Percentiles rank a stretch among this genome's conserved stretches.
Conservation (phyloP, 805 yeast species). For the Yamadazyma paraphyllophila region DNA sequence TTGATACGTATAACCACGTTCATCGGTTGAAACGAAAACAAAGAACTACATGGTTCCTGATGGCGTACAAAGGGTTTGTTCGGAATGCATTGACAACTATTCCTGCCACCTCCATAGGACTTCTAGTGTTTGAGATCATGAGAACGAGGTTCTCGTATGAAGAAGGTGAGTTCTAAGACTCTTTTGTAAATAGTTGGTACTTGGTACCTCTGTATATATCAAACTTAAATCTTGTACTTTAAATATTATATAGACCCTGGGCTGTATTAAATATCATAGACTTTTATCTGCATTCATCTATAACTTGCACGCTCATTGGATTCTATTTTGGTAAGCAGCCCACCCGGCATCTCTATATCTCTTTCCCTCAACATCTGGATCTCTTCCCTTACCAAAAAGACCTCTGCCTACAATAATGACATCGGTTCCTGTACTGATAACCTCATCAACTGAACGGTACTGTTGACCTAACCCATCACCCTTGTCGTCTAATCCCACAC, state of each 20-base stretch:
- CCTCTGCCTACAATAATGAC: slow-evolving; percentile 99
- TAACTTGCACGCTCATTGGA: neutral
- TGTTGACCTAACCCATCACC: slow-evolving; percentile 97
- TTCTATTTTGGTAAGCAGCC: slow-evolving; percentile 66
- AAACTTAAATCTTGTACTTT: too few species aligned
- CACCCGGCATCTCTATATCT: slow-evolving; percentile 94
- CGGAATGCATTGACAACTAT: slow-evolving; percentile 70
- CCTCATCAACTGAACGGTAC: slow-evolving; percentile 88
- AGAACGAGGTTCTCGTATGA: slow-evolving; percentile 45
- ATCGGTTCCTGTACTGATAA: slow-evolving; percentile 83
- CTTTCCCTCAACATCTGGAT: slow-evolving; percentile 81
- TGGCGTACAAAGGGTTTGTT: slow-evolving; percentile 78
- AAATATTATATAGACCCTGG: too few species aligned
- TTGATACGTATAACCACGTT: slow-evolving; percentile 68
- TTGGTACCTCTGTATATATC: too few species aligned
- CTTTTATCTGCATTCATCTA: too few species aligned
- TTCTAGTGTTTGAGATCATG: slow-evolving; percentile 80
- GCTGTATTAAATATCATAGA: neutral
- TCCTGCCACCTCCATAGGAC: slow-evolving; percentile 87
- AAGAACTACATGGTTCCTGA: slow-evolving; percentile 53
- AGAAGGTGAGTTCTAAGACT: slow-evolving; percentile 16
- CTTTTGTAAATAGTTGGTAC: slow-evolving; percentile 5
- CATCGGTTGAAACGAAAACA: slow-evolving; percentile 53
- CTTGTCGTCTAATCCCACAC: slow-evolving; percentile 95
- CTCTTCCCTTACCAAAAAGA: slow-evolving; percentile 89